Base-by-base conservation (phyloP, 441 rosid genomes). In the Corymbia calophylla region DNA sequence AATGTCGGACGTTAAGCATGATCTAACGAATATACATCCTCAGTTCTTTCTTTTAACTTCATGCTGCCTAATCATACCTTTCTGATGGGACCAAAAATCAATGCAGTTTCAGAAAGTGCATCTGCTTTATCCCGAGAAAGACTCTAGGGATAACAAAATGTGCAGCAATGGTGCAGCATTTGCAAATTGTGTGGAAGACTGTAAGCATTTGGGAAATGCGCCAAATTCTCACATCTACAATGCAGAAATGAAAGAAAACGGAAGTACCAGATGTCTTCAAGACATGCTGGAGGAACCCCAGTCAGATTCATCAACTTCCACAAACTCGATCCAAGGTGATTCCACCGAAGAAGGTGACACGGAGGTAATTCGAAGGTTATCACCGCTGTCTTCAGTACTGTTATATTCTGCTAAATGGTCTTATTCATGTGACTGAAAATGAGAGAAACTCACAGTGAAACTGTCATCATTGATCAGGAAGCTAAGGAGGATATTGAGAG, bases 71-170 rank as follows among this genome's bases (percentile, higher is more conserved):
- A 23, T 13, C 18, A 12, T 14, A 44, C n/a, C n/a, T 77, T 77
- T 25, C n/a, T 44, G 51, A 77, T 14, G n/a, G 23, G 27, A 77
- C 32, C 23, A 81, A 48, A 93, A 89, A 73, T 88, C 27, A 53
- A 73, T 93, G 91, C 95, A 94, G 95, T 89, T 91, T 91, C 93
- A 94, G 87, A 93, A 92, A 90, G 94, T 94, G 91, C 93, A 93
- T 86, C 92, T 94, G 70, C 87, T 93, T 89, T 94, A 91, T 93
- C 90, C 92, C 55, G 90, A 23, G 91, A 92, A 91, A 31, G 89
- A 92, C 89, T 86, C 53, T 86, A 84, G 87, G 82, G 87, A 90
- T 82, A 89, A 90, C 66, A n/a, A 4, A 77, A 53, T 87, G 56
- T 82, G 90, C 64, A 14, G 47, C 18, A 88, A 88, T 89, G 88